phyloP scores from a whole-genome alignment of 345 rosid genomes.

The Gynandropsis gynandra region DNA sequence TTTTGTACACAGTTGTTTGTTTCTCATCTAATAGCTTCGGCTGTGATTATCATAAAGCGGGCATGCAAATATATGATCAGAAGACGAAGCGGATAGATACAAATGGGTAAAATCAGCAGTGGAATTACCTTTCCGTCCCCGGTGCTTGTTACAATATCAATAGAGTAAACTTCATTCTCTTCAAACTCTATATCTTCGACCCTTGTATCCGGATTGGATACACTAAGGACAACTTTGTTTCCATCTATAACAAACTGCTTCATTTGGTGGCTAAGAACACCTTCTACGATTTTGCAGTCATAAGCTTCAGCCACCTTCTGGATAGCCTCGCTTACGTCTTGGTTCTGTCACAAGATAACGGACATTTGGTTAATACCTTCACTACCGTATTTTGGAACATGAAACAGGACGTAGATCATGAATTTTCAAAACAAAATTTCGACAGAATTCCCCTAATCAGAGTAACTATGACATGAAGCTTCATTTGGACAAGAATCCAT shows the following conservation, averaged over 20 bases:
- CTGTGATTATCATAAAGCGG: conserved; percentile 36
- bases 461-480: too few species aligned
- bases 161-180: conserved; percentile 92
- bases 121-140: conserved; percentile 94
- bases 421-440: not conserved
- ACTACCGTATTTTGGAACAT: not conserved
- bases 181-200: conserved; percentile 93
- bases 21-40: conserved; percentile 93
- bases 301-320: conserved; percentile 95
- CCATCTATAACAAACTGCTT: conserved; percentile 91
- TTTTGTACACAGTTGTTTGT: conserved; percentile 88
- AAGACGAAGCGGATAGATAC: too few species aligned
- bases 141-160: conserved; percentile 86
- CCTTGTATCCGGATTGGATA: conserved; percentile 70
- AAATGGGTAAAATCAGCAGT: not conserved
- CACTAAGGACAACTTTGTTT: conserved; percentile 66
- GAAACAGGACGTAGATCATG: not conserved
- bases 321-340: conserved; percentile 92
- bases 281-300: conserved; percentile 97
- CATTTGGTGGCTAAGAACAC: conserved; percentile 92
- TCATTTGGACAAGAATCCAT: too few species aligned
- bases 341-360: conserved; percentile 51
- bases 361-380: conserved; percentile 1
- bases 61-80: too few species aligned
- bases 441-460: too few species aligned